Evolutionary conservation across 495 filamentous ascomycete genomes (phyloP), one percentile per base, ranked within the genome.

Genomic region (Wilcoxina mikolae): DNA sequence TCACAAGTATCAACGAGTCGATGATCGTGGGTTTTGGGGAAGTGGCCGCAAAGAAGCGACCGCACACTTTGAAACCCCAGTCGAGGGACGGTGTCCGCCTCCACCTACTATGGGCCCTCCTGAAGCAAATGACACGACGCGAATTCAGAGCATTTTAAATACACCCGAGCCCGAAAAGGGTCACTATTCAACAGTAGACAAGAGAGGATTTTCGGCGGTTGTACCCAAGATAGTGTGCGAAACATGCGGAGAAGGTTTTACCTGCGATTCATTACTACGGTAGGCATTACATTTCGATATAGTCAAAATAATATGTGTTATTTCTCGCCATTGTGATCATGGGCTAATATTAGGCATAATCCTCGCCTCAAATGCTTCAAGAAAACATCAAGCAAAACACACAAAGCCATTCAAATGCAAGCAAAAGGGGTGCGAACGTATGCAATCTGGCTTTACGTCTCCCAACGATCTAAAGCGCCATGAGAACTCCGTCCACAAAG

Each of bases 361-460:
- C 22, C 46, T 50, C 7, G 10, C 15, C 46, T 10, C 46, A 29
- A 29, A 26, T 50, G 33, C 22, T 48, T 60, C 27, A 51, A 94
- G 88, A 58, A 95, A 95, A 71, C 88, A 95, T 64, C 70, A 78
- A 47, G 77, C 82, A 12, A 77, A 84, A 53, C 88, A 95, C 68
- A 74, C 70, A 10, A 90, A 87, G 60, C 77, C 81, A 0, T 82
- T 77, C 66, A 79, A 72, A 60, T 95, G 88, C 63, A 67, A 74
- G 39, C 68, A 80, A 11, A 62, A 68, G 0, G 72, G 69, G 17
- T 94, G 88, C 65, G 54, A 67, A 29, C 74, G 80, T 24, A 25
- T 53, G 28, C 68, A 66, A 22, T 72, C 79, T 57, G 86, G 88
- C 1, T 95, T 94, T 61, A 83, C 83, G 20, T 90, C 86, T 5